Conservation (phyloP, 805 yeast species). For the Saccharomyces eubayanus region DNA sequence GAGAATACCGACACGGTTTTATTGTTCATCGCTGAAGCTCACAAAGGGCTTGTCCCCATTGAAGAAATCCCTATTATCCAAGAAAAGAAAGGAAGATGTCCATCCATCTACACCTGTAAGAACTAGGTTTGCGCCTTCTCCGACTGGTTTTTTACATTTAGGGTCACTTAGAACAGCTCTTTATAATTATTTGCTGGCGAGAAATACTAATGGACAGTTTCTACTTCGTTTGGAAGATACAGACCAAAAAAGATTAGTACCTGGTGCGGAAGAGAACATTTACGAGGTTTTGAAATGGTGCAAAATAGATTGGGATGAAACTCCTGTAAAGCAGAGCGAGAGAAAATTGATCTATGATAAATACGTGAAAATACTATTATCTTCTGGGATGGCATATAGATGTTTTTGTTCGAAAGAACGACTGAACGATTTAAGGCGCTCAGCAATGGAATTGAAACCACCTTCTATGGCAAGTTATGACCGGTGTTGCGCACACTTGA, state of each 20-base stretch:
- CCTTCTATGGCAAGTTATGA: constrained; percentile 92
- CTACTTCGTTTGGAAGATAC: constrained; percentile 86
- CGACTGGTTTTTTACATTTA: constrained; percentile 89
- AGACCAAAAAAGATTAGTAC: constrained; percentile 68
- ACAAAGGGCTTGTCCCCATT: background rate
- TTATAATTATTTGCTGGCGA: constrained; percentile 79
- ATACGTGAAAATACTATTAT: constrained; percentile 49
- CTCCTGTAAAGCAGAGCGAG: constrained; percentile 79
- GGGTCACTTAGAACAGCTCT: constrained; percentile 92
- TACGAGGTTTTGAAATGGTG: constrained; percentile 74
- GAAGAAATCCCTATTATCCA: constrained; percentile 8
- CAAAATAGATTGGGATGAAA: constrained; percentile 70
- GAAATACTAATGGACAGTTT: constrained; percentile 70
- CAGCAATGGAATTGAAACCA: constrained; percentile 68
- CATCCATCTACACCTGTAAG: constrained; percentile 54
- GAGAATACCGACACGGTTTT: background rate
- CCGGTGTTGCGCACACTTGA: constrained; percentile 55
- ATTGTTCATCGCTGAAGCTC: background rate
- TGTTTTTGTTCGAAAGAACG: constrained; percentile 84
- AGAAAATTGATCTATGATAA: constrained; percentile 56
- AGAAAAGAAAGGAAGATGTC: constrained; percentile 18
- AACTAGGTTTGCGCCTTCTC: constrained; percentile 96
- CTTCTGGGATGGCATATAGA: constrained; percentile 67
- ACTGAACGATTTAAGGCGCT: constrained; percentile 53
- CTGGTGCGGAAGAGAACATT: constrained; percentile 76